These are phyloP conservation scores for Physcia stellaris DNA, from an alignment of 495 filamentous ascomycete genomes.

Conservation along the genomic window DNA sequence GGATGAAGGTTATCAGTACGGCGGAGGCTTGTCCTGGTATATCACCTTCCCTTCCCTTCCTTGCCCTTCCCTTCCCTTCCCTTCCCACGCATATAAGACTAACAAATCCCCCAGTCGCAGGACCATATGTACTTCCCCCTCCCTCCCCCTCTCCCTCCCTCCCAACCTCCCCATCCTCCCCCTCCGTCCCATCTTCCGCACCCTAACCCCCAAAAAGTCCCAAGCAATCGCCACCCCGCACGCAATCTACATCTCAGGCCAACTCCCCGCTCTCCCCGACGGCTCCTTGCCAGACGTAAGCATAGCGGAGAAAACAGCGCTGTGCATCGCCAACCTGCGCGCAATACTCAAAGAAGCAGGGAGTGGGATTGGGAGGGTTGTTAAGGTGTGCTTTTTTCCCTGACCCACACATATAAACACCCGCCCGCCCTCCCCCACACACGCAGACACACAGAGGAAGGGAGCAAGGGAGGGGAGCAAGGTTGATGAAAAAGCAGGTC, in stretches of 20 bases:
- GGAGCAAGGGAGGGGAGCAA: no score
- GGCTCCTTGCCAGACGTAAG: slow-evolving; percentile 63
- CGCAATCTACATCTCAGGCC: slow-evolving; percentile 84
- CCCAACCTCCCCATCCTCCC: neutral
- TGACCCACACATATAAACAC: no score
- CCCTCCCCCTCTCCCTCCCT: neutral
- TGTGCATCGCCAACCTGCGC: slow-evolving; percentile 65
- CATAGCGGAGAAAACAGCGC: slow-evolving; percentile 62
- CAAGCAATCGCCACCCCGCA: slow-evolving; percentile 77
- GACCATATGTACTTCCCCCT: neutral
- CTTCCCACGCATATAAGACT: no score
- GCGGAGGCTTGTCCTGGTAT: no score
- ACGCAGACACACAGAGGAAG: no score
- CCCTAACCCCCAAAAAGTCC: slow-evolving; percentile 37
- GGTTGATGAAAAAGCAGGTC: no score
- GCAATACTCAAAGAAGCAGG: slow-evolving; percentile 67
- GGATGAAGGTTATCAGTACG: no score
- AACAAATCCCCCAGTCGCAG: no score
- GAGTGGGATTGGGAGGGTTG: slow-evolving; percentile 55
- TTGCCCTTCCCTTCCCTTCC: neutral
- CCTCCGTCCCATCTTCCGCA: neutral
- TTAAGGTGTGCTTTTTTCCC: slow-evolving; percentile 71
- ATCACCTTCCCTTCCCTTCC: neutral
- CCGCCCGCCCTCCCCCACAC: no score
- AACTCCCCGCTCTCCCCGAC: slow-evolving; percentile 67